These are phyloP conservation scores for Entomortierella beljakovae DNA, from an alignment of 192 early-diverging fungal species.

Conservation along the genomic window DNA sequence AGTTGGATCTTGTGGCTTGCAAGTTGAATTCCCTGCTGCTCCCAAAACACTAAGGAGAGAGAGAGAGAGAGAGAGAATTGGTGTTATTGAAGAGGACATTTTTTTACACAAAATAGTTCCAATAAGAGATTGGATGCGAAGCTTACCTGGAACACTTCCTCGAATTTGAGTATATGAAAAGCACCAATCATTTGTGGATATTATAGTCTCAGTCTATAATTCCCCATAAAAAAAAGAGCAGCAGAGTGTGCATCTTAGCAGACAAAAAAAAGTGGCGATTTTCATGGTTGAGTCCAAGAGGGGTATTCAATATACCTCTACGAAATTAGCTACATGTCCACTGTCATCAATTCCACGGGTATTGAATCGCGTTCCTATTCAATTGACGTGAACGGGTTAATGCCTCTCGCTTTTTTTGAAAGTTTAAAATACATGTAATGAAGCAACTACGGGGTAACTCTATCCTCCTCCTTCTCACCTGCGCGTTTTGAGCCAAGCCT, in stretches of 20 bases:
- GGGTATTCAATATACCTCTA: conserved; percentile 76
- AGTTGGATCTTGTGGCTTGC: conserved; percentile 88
- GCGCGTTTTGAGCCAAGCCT: conserved; percentile 82
- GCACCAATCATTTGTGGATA: conserved; percentile 64
- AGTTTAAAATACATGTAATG: no score
- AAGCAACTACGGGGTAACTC: no score
- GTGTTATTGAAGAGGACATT: no score
- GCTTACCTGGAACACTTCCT: conserved; percentile 80
- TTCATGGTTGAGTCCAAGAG: no score
- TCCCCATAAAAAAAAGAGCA: no score
- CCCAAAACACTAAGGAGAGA: conserved; percentile 86
- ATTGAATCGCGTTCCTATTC: conserved; percentile 90
- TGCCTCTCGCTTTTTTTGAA: no score
- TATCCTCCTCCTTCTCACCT: conserved; percentile 37
- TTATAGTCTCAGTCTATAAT: conserved; percentile 83
- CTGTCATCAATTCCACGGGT: conserved; percentile 97
- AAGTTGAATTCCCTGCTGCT: conserved; percentile 90
- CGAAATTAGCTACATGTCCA: conserved; percentile 98
- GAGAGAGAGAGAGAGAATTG: neutral
- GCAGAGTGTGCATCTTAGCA: no score
- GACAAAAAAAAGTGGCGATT: no score
- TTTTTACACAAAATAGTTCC: neutral
- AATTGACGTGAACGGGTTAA: neutral
- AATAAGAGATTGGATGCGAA: neutral
- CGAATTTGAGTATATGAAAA: conserved; percentile 88